Evolutionary conservation across 164 flowering plant species (phyloP).

Genomic region (Cinnamomum micranthum): DNA sequence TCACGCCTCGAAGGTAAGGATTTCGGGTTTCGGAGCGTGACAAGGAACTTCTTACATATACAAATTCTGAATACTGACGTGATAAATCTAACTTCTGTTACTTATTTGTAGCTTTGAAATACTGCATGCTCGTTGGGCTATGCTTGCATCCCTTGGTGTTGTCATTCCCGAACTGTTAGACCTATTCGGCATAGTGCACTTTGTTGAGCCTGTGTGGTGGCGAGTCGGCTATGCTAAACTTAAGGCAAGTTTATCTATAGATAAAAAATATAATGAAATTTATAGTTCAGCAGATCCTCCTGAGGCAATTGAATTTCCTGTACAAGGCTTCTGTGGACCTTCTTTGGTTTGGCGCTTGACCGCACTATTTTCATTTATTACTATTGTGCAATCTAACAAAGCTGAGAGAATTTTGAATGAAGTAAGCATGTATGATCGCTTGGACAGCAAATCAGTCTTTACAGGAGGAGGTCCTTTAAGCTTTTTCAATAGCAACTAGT

Average conservation of each 20-base stretch:
- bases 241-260: slow-evolving; percentile 34
- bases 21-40: too few relatives aligned
- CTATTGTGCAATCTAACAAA: background rate
- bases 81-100: background rate
- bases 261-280: background rate
- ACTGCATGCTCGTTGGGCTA: slow-evolving; percentile 99
- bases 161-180: slow-evolving; percentile 83
- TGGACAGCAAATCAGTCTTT: background rate
- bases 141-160: slow-evolving; percentile 92
- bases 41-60: background rate
- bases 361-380: background rate
- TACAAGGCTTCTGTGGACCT: background rate
- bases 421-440: background rate
- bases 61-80: background rate
- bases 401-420: background rate
- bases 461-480: background rate
- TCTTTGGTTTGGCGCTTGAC: background rate
- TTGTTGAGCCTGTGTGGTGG: slow-evolving; percentile 98
- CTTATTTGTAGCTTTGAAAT: slow-evolving; percentile 71
- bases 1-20: too few relatives aligned
- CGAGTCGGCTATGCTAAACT: slow-evolving; percentile 96
- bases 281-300: background rate
- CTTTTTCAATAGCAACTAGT: background rate
- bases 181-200: slow-evolving; percentile 61
- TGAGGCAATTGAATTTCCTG: background rate